phyloP scores from a whole-genome alignment of 176 grass and related monocot genomes.

The Avena sativa region DNA sequence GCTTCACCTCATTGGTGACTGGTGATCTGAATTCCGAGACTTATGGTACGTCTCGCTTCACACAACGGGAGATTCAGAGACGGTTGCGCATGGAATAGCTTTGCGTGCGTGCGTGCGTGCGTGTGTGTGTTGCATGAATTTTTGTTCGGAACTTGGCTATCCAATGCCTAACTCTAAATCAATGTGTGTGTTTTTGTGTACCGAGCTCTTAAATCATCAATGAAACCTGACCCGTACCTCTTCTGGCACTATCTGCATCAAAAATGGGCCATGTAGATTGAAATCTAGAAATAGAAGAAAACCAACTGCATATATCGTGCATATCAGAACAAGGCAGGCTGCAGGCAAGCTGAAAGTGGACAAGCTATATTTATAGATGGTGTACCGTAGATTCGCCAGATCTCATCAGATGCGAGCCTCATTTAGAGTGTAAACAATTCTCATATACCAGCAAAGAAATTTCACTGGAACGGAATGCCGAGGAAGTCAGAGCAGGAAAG shows the following conservation, averaged over 20 bases:
- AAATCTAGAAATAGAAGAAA: not conserved
- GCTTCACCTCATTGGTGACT: not conserved
- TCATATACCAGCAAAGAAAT: not conserved
- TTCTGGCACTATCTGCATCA: not conserved
- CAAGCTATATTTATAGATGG: not conserved
- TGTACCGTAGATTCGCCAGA: not conserved
- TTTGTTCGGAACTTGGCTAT: not conserved
- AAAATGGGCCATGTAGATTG: conserved; percentile 3
- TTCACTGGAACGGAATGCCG: conserved; percentile 23
- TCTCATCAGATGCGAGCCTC: not conserved
- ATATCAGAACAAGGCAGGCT: no score
- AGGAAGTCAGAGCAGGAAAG: not conserved
- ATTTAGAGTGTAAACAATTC: not conserved
- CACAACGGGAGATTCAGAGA: not conserved
- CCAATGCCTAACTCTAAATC: not conserved
- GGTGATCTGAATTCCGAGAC: no score
- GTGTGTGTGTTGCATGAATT: not conserved
- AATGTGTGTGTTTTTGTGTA: not conserved
- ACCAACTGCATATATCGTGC: not conserved
- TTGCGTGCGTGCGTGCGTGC: no score
- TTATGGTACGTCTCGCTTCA: not conserved
- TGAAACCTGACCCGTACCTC: not conserved
- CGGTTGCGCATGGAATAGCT: not conserved
- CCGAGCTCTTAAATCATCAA: not conserved
- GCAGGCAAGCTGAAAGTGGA: not conserved